Base-by-base conservation (phyloP, 129 eudicot genomes). In the Mikania micrantha region DNA sequence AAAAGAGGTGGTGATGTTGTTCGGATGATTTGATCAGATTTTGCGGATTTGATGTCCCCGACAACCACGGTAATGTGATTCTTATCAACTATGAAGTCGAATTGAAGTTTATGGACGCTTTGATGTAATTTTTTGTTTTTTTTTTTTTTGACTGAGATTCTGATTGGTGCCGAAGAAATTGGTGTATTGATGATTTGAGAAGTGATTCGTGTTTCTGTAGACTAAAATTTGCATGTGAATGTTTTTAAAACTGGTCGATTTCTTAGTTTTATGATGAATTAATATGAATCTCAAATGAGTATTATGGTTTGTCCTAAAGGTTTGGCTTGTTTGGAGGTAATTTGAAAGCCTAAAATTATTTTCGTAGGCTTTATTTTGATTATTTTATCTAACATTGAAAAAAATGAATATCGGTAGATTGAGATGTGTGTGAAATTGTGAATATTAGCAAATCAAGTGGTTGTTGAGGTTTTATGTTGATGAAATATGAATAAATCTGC, bases 1-100 rank as follows among this genome's bases (percentile, higher is more conserved):
- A 28, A 12, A 48, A 32, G 2, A 3, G 12, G 1, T 27, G 61
- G 16, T 27, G 61, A 56, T 12, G 61, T 0, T 25, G 45, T 28
- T 56, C 44, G 40, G 49, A 56, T 39, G 28, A 29, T 56, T 59
- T 66, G 21, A 66, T 60, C 60, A 10, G 27, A 36, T 58, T 67
- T 59, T 42, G 58, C 22, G 67, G 67, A 71, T 42, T 71, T 60
- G 50, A 71, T 40, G 31, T 35, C 70, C 60, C 64, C 80, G 53
- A 11, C 0, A 57, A 45, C 36, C 21, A 68, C 75, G 80, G 80
- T 76, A 76, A 65, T 53, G 32, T 65, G 28, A 27, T 31, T 29
- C 31, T 65, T 57, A 3, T 28, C 65, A 15, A 24, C 13, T 13
- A 67, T 48, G 1, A 22, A 67, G 54, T 75, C 40, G 12, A 67